These are phyloP conservation scores for Grifola frondosa DNA, from an alignment of 1,284 basidiomycete species.

Conservation along the genomic window DNA sequence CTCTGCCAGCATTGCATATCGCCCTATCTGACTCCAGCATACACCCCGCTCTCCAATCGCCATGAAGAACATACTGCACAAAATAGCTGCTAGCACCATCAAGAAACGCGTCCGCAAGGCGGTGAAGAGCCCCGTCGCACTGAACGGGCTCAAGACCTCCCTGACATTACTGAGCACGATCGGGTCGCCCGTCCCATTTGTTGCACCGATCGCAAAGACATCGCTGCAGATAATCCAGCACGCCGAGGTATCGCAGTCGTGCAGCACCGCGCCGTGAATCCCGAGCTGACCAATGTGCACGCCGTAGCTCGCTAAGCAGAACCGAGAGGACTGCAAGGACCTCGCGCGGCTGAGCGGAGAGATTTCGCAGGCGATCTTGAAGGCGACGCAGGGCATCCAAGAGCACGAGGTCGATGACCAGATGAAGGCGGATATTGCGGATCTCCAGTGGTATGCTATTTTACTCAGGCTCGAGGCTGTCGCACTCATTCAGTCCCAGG, in stretches of 20 bases:
- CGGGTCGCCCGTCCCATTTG: background rate
- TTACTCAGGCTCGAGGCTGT: background rate
- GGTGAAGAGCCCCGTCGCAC: no score
- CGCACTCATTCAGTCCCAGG: background rate
- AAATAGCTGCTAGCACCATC: no score
- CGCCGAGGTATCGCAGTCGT: background rate
- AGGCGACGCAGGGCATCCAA: background rate
- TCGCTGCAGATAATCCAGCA: conserved; percentile 1
- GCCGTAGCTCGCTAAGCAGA: background rate
- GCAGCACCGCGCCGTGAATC: no score
- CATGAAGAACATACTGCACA: no score
- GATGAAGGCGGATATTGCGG: background rate
- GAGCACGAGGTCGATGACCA: background rate
- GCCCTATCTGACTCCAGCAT: no score
- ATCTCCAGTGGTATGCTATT: background rate
- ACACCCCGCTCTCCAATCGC: no score
- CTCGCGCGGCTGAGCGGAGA: background rate
- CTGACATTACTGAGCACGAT: conserved; percentile 1
- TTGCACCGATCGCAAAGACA: background rate
- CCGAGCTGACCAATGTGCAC: background rate
- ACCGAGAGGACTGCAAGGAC: background rate
- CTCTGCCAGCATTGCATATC: no score
- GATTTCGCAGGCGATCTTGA: background rate
- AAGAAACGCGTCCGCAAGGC: no score
- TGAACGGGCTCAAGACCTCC: no score